A percentile compares a stretch with the other conserved stretches of the same genome.
Conservation (phyloP, 2,329 filamentous ascomycete genomes). For the Trichoderma asperellum region DNA sequence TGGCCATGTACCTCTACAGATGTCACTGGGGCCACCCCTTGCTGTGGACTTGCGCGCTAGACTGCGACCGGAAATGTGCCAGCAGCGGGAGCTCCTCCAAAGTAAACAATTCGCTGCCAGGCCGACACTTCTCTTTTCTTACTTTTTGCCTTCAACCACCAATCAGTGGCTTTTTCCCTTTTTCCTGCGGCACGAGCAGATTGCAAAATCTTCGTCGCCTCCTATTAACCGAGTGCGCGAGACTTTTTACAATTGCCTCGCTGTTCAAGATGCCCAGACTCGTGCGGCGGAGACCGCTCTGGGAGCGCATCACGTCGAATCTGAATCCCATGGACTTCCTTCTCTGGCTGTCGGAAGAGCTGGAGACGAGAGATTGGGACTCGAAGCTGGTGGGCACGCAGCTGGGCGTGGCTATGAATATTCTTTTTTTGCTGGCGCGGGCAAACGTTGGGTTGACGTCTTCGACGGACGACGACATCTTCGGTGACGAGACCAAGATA, state of each 20-base stretch:
- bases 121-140: background rate
- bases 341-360: constrained; percentile 88
- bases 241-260: background rate
- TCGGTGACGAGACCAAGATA: constrained; percentile 69
- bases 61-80: constrained; percentile 15
- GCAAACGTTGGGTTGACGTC: constrained; percentile 65
- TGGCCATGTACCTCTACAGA: background rate
- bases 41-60: constrained; percentile 16
- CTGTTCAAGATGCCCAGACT: constrained; percentile 65
- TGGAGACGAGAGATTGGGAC: constrained; percentile 91
- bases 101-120: constrained; percentile 30
- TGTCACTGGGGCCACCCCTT: constrained; percentile 12
- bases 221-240: background rate
- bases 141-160: background rate
- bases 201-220: background rate
- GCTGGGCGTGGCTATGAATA: constrained; percentile 75
- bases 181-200: background rate
- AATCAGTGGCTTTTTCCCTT: background rate
- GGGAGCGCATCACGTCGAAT: constrained; percentile 77
- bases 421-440: constrained; percentile 78
- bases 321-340: constrained; percentile 88
- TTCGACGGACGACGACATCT: constrained; percentile 74
- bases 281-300: constrained; percentile 77
- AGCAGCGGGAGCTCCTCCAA: constrained; percentile 1
- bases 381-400: constrained; percentile 77